Evolutionary conservation across 129 eudicot genomes (phyloP).

Genomic region (Helianthus tuberosus): DNA sequence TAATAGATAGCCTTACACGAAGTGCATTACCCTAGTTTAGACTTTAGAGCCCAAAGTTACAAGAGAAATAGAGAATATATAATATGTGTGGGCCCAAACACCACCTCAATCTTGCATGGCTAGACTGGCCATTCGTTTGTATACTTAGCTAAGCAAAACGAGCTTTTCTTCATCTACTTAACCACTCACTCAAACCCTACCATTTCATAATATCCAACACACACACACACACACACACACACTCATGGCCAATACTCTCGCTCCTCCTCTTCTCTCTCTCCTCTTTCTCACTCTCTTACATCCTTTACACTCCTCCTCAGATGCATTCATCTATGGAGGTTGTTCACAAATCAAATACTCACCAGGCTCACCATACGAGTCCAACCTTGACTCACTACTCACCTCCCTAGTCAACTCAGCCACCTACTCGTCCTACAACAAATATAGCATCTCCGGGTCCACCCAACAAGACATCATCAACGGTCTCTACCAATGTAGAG

Average conservation of each 20-base stretch:
- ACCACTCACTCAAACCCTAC: constrained; percentile 21
- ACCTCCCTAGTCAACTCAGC: constrained; percentile 96
- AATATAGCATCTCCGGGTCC: constrained; percentile 74
- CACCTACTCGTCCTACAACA: constrained; percentile 93
- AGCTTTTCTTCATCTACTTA: constrained; percentile 41
- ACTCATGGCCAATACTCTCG: constrained; percentile 26
- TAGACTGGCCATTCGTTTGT: constrained; percentile 33
- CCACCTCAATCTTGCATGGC: constrained; percentile 44
- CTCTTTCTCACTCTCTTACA: constrained; percentile 32
- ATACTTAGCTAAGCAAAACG: constrained; percentile 29
- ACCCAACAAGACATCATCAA: constrained; percentile 60
- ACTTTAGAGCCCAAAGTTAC: neutral
- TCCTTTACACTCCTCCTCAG: constrained; percentile 43
- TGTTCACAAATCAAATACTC: constrained; percentile 78
- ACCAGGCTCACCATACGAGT: constrained; percentile 65
- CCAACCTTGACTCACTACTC: constrained; percentile 90
- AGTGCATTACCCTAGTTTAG: too few species aligned
- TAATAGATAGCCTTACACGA: too few species aligned
- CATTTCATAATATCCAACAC: neutral
- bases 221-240: neutral
- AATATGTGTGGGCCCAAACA: constrained; percentile 13
- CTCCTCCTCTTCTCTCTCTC: constrained; percentile 20
- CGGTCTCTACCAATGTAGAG: constrained; percentile 92
- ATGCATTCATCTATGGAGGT: constrained; percentile 83
- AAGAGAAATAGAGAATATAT: neutral